phyloP scores from a whole-genome alignment of 768 basidiomycete species.

The Nidularia pulvinata region DNA sequence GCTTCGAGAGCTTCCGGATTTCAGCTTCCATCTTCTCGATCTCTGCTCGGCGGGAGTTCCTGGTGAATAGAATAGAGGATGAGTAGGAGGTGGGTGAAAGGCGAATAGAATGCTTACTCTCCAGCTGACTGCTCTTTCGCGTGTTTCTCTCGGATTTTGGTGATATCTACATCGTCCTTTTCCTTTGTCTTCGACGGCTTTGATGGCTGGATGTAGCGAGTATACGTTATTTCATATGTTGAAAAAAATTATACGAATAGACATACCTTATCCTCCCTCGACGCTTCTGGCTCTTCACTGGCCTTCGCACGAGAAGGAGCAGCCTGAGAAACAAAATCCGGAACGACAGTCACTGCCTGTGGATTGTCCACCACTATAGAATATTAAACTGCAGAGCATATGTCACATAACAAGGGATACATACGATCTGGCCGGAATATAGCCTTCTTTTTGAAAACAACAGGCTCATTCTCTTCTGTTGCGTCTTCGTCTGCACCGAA shows the following conservation, averaged over 20 bases:
- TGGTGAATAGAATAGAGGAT: slow-evolving; percentile 17
- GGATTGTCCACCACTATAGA: slow-evolving; percentile 35
- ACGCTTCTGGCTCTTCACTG: slow-evolving; percentile 2
- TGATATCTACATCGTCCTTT: slow-evolving; percentile 47
- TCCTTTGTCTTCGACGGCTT: slow-evolving; percentile 21
- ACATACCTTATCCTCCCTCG: slow-evolving; percentile 10
- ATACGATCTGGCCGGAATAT: slow-evolving; percentile 84
- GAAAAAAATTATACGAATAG: too few species aligned
- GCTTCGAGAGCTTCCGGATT: slow-evolving; percentile 74
- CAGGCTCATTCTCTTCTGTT: slow-evolving; percentile 56
- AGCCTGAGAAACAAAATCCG: slow-evolving; percentile 36
- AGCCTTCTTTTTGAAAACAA: slow-evolving; percentile 71
- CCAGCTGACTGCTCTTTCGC: slow-evolving; percentile 65
- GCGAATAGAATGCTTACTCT: slow-evolving; percentile 39
- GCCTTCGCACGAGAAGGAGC: slow-evolving; percentile 9
- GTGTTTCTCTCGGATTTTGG: slow-evolving; percentile 76
- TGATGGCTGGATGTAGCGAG: too few species aligned
- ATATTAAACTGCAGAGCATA: too few species aligned
- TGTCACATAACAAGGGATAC: slow-evolving; percentile 20
- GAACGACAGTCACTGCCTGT: slow-evolving; percentile 22
- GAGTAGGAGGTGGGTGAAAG: neutral
- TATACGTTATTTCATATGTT: too few species aligned
- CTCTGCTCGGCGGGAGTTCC: slow-evolving; percentile 67
- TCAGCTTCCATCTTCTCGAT: slow-evolving; percentile 90
- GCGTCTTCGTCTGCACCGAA: slow-evolving; percentile 79